phyloP scores from a whole-genome alignment of 805 yeast genomes.

The Candida taoyuanica region DNA sequence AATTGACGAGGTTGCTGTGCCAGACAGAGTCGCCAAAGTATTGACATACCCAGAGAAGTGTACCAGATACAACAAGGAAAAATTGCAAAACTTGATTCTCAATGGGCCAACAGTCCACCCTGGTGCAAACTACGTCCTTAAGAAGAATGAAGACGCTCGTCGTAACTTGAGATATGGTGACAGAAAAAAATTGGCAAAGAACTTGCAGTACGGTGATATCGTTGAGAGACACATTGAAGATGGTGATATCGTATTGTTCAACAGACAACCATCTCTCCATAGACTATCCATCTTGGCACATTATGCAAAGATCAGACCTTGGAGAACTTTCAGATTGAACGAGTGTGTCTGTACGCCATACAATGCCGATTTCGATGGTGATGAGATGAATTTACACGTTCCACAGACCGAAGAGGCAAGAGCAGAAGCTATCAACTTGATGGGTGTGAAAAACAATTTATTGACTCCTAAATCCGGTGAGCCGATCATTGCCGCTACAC shows the following conservation, averaged over 20 bases:
- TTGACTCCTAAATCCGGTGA: constrained; percentile 97
- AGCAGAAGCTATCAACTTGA: constrained; percentile 95
- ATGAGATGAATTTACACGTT: constrained; percentile 97
- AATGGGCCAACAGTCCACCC: constrained; percentile 91
- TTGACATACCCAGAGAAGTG: constrained; percentile 95
- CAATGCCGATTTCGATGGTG: constrained; percentile 99
- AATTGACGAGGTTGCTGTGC: constrained; percentile 97
- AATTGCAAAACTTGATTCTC: constrained; percentile 65
- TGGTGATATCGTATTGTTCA: constrained; percentile 92
- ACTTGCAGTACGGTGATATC: constrained; percentile 79
- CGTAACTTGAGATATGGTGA: constrained; percentile 89
- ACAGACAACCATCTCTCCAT: constrained; percentile 97
- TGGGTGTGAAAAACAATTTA: constrained; percentile 96
- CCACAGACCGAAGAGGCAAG: constrained; percentile 99
- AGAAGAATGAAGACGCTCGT: constrained; percentile 79
- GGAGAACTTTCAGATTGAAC: constrained; percentile 95
- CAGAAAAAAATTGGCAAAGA: constrained; percentile 67
- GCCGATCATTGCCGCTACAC: constrained; percentile 99
- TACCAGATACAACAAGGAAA: constrained; percentile 77
- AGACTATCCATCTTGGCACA: constrained; percentile 91
- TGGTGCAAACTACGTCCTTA: constrained; percentile 90
- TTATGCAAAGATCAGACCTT: constrained; percentile 92
- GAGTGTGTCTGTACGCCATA: constrained; percentile 99
- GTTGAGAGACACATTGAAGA: constrained; percentile 97
- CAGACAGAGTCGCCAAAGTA: constrained; percentile 93